Evolutionary conservation across 352 stramenopile species (phyloP), one percentile per base, ranked within the genome.

Genomic region (Phytophthora fragariae): DNA sequence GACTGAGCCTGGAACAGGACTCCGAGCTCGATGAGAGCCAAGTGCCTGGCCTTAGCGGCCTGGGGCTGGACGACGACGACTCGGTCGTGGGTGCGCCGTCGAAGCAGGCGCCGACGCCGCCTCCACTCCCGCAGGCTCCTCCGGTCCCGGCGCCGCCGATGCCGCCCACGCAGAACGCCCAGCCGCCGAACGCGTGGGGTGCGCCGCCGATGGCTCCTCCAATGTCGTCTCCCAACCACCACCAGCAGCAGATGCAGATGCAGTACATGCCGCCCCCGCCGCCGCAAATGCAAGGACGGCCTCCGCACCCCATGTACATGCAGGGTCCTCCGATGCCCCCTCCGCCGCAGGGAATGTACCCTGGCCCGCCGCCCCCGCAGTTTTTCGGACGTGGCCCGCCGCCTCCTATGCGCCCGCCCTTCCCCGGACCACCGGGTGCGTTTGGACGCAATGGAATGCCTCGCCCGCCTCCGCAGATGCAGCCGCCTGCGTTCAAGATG

Each of bases 1-100:
- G 65, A 37, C 27, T 78, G 47, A 72, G 62, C 46, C 59, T 79
- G 27, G 62, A 84, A 29, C 82, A 91, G 54, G 85, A 86, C 5
- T 58, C 62, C 0, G 88, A 94, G 29, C 52, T 89, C 17, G 88
- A 94, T 61, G 85, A 91, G 57, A 91, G 71, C 65, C 81, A 92
- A 78, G 80, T 94, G 31, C 83, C 84, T 29, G 85, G 83, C 17
- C 76, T 94, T 12, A 76, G 84, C 15, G 76, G 82, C 35, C 74
- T 96, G 12, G 88, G 88, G 2, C 77, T 96, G 12, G 86, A 93
- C 57, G 89, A 96, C 39, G 87, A 93, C 58, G 86, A 96, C 39
- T 55, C 68, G 1, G 41, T 64, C 4, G 70, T 49, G 5, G 59
- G 57, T 12, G 37, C 37, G 24, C 35, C 52, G 5, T 57, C 63